These are phyloP conservation scores for Millerozyma acaciae DNA, from an alignment of 805 yeast species.

Conservation along the genomic window DNA sequence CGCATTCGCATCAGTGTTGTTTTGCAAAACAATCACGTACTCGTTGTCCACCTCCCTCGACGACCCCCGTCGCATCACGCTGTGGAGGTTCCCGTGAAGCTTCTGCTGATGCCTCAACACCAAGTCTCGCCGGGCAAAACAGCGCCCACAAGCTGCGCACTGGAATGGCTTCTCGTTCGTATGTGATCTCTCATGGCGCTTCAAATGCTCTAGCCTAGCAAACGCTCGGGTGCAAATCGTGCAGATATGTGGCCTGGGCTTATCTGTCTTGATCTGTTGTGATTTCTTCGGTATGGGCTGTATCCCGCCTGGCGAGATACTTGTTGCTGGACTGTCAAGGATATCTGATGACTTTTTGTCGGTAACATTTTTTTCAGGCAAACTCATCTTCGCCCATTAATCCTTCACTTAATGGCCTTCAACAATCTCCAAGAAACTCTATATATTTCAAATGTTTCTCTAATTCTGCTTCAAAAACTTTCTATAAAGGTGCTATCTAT, in stretches of 20 bases:
- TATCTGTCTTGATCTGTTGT: conserved; percentile 79
- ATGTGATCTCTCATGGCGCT: conserved; percentile 90
- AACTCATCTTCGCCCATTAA: no score
- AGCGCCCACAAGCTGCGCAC: conserved; percentile 93
- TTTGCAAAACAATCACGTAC: conserved; percentile 48
- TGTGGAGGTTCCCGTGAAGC: conserved; percentile 60
- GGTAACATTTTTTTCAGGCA: no score
- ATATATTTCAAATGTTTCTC: no score
- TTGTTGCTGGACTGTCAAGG: no score
- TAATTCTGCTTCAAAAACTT: no score
- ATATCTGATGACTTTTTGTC: no score
- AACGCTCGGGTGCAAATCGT: conserved; percentile 89
- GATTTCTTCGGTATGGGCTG: conserved; percentile 87
- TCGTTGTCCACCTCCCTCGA: conserved; percentile 31
- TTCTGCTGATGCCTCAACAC: conserved; percentile 94
- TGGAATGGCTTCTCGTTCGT: conserved; percentile 95
- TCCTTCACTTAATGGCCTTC: no score
- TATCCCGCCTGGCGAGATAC: no score
- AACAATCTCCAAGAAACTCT: no score
- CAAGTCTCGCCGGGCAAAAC: conserved; percentile 87
- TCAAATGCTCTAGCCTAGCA: conserved; percentile 91
- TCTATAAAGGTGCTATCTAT: no score
- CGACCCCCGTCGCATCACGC: conserved; percentile 30
- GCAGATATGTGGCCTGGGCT: conserved; percentile 92
- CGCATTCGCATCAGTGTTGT: conserved; percentile 49